A percentile compares a stretch with the other conserved stretches of the same genome.
phyloP scores from a whole-genome alignment of 306 rosid species.

The Coriaria nepalensis region DNA sequence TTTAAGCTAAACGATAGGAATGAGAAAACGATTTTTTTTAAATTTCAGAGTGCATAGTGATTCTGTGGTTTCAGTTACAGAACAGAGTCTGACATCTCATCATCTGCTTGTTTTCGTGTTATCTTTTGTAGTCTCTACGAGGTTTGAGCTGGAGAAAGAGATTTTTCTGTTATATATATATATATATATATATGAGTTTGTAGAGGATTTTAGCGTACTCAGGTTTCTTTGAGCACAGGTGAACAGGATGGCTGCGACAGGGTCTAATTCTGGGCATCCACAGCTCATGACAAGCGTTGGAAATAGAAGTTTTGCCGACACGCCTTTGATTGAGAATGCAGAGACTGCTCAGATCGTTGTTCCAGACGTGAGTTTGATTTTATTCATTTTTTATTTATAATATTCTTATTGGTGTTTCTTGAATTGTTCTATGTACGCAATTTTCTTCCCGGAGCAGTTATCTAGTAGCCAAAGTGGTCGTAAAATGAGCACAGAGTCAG shows the following conservation, averaged over 20 bases:
- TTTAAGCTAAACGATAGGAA: no score
- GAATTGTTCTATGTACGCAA: neutral
- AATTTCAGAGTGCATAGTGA: neutral
- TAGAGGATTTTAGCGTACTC: conserved; percentile 1
- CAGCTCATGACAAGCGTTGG: conserved; percentile 78
- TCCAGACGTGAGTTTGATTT: conserved; percentile 77
- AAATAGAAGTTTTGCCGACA: conserved; percentile 46
- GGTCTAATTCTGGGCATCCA: conserved; percentile 44
- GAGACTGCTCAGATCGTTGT: conserved; percentile 58
- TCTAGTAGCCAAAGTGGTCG: no score
- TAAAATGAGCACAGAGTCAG: no score
- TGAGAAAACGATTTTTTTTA: neutral
- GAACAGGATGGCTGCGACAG: conserved; percentile 38
- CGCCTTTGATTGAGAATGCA: conserved; percentile 58
- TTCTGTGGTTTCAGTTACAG: no score
- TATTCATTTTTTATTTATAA: conserved; percentile 1
- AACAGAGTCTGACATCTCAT: no score
- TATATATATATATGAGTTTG: neutral
- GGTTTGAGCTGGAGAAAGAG: no score
- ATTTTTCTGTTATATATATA: no score
- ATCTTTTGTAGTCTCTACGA: no score
- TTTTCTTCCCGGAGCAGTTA: no score
- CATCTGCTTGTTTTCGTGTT: no score
- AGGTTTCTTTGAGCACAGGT: conserved; percentile 4
- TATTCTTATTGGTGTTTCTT: neutral